Evolutionary conservation across 2,329 filamentous ascomycete genomes (phyloP).

Genomic region (Cladophialophora immunda): DNA sequence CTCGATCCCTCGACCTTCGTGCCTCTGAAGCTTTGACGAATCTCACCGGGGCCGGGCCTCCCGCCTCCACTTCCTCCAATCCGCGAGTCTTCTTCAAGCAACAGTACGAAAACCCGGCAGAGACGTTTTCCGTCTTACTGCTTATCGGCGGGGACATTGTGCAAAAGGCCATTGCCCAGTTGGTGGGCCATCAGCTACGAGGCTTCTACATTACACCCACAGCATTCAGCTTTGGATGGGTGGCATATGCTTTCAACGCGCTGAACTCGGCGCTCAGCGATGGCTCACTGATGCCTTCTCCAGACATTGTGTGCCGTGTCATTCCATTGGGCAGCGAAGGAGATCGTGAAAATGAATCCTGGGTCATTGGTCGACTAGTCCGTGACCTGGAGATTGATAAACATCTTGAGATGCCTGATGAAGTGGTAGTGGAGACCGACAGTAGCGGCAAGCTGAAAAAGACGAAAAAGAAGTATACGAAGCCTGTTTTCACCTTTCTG

Average conservation of each 20-base stretch:
- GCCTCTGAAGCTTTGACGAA: not conserved
- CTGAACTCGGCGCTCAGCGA: constrained; percentile 46
- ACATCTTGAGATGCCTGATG: not conserved
- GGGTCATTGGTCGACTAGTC: constrained; percentile 55
- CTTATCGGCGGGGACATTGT: constrained; percentile 50
- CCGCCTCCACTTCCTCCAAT: not conserved
- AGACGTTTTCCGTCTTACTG: constrained; percentile 44
- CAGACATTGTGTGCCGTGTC: constrained; percentile 47
- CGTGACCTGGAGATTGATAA: constrained; percentile 50
- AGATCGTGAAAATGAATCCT: constrained; percentile 50
- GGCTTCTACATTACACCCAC: constrained; percentile 42
- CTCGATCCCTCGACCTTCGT: not conserved
- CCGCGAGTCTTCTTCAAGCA: not conserved
- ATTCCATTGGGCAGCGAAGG: constrained; percentile 47
- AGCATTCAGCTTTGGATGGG: constrained; percentile 52
- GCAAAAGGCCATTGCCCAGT: constrained; percentile 47
- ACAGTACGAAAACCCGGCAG: constrained; percentile 25
- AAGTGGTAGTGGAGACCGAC: constrained; percentile 16
- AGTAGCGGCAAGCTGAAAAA: constrained; percentile 25
- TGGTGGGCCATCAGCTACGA: constrained; percentile 22
- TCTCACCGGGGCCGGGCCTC: not conserved
- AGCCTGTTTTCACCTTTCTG: not conserved
- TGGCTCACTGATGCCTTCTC: constrained; percentile 48
- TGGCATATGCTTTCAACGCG: constrained; percentile 47
- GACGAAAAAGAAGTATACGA: constrained; percentile 7